A percentile compares a stretch with the other conserved stretches of the same genome.
Conservation (phyloP, 108 stramenopile genomes). For the Cyclotella kingstonii region DNA sequence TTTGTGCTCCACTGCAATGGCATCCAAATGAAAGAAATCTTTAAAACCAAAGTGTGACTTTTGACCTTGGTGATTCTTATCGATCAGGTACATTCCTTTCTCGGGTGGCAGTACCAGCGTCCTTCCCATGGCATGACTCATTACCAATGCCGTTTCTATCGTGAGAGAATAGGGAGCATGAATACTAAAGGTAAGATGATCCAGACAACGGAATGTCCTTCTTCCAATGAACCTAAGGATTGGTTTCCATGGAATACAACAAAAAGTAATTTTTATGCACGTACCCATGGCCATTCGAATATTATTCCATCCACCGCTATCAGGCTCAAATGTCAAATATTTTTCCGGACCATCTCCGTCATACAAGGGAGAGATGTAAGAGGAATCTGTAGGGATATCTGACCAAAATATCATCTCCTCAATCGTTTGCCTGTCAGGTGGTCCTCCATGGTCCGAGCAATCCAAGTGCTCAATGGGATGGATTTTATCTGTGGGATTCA, state of each 20-base stretch:
- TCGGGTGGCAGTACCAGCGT: constrained; percentile 89
- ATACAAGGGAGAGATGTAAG: constrained; percentile 52
- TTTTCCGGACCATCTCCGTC: constrained; percentile 37
- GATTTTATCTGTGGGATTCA: constrained; percentile 7
- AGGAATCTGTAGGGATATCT: constrained; percentile 65
- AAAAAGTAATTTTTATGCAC: background rate
- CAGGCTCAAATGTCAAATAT: constrained; percentile 94
- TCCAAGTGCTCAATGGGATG: constrained; percentile 43
- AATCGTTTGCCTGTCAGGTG: constrained; percentile 25
- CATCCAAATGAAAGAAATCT: constrained; percentile 77
- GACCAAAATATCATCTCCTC: constrained; percentile 88
- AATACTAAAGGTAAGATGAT: background rate
- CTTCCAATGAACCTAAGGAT: no score
- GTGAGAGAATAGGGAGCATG: constrained; percentile 3
- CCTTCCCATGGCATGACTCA: constrained; percentile 87
- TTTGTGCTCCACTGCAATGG: constrained; percentile 47
- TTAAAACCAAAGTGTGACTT: constrained; percentile 59
- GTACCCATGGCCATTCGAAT: constrained; percentile 46
- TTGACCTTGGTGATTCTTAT: constrained; percentile 32
- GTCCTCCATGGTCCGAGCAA: constrained; percentile 51
- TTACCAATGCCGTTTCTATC: constrained; percentile 83
- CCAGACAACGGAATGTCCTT: no score
- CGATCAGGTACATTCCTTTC: constrained; percentile 82
- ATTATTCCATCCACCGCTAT: constrained; percentile 46
- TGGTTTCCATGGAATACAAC: constrained; percentile 4